Evolutionary conservation across 805 yeast species (phyloP), one percentile per base, ranked within the genome.

Genomic region (Wickerhamomyces tratensis): DNA sequence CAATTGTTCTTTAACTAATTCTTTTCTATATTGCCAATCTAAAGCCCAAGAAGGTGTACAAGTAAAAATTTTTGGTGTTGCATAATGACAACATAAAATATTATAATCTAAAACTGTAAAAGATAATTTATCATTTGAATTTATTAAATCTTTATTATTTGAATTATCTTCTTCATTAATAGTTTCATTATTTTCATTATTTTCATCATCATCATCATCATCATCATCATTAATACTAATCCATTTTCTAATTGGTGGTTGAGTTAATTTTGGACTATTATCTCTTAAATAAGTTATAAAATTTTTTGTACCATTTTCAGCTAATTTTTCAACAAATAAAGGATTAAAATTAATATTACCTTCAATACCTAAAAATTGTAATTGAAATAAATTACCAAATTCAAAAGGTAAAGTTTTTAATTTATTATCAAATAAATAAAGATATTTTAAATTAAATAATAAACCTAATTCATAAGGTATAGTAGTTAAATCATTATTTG

Each of bases 1-100:
- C 13, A 93, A 72, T 60, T 93, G 95, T 47, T 82, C 77, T 43
- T 79, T 77, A 49, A 93, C 71, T 36, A 77, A 68, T 46, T 84
- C 81, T 56, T 83, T 77, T 63, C 99, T 82, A 63, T 82, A 88
- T 11, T 84, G 84, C 98, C 98, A 91, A 41, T 79, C 77, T 48
- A 93, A 72, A 3, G 98, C 99, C 98, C 98, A 93, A 2, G 95
- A 78, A 25, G 98, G 98, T 1, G 98, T 88, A 59, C 86, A 91
- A 54, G 85, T 91, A 63, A 86, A 93, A 82, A 91, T 73, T 59
- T 79, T 83, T 20, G 93, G 75, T 5, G 96, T 87, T 3, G 98
- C 97, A 65, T 91, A 91, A 60, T 85, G 93, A 59, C 91, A 98
- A 62, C 98, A 93, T 59, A 93, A 69, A 3, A 94, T 86, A 65